phyloP scores from a whole-genome alignment of 1,139 yeast genomes.

The Suhomyces panamericanus region DNA sequence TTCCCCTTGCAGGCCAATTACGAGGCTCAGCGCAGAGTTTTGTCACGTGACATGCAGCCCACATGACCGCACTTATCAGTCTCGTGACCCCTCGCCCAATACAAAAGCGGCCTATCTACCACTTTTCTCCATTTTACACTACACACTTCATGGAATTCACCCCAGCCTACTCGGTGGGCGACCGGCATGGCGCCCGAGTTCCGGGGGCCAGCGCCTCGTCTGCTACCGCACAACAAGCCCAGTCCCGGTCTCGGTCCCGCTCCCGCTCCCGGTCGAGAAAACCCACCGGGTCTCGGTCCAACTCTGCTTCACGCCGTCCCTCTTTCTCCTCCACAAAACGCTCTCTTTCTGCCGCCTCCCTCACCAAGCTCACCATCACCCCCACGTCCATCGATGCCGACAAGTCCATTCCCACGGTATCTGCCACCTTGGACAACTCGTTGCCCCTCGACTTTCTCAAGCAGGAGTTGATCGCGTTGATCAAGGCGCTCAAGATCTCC shows the following conservation, averaged over 20 bases:
- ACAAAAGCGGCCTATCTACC: not conserved
- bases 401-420: conserved; percentile 38
- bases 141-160: conserved; percentile 9
- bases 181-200: conserved; percentile 3
- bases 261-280: conserved; percentile 41
- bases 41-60: not conserved
- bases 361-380: conserved; percentile 16
- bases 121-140: not conserved
- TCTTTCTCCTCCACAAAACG: conserved; percentile 26
- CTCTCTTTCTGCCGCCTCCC: conserved; percentile 30
- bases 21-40: too few relatives aligned
- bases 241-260: conserved; percentile 29
- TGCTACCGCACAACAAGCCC: not conserved
- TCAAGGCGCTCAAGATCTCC: conserved; percentile 64
- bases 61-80: not conserved
- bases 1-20: too few relatives aligned
- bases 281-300: conserved; percentile 38
- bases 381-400: conserved; percentile 33
- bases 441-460: conserved; percentile 83
- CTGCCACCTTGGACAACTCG: conserved; percentile 59
- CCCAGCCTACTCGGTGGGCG: conserved; percentile 9
- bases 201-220: not conserved
- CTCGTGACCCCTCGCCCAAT: conserved; percentile 6
- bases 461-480: conserved; percentile 69
- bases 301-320: conserved; percentile 40